phyloP scores from a whole-genome alignment of 371 early-diverging fungal genomes.

The Nematocida sp. region DNA sequence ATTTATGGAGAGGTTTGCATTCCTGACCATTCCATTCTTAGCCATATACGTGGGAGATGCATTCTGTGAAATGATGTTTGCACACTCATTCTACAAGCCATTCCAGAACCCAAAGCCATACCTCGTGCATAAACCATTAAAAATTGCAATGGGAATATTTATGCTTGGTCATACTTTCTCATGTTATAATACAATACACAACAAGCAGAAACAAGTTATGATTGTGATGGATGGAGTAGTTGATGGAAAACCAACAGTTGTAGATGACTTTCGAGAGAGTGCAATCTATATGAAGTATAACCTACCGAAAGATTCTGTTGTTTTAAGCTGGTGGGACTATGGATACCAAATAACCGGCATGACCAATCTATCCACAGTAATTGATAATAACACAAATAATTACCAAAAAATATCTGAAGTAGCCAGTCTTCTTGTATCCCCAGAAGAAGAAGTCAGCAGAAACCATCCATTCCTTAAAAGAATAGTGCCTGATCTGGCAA shows the following conservation, averaged over 20 bases:
- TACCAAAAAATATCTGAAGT: conserved; percentile 97
- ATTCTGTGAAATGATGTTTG: conserved; percentile 73
- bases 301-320: conserved; percentile 81
- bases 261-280: conserved; percentile 97
- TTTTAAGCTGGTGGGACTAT: conserved; percentile 99
- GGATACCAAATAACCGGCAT: conserved; percentile 98
- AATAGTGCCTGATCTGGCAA: neutral
- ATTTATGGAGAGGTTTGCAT: conserved; percentile 52
- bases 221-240: conserved; percentile 80
- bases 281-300: conserved; percentile 96
- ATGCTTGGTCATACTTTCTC: conserved; percentile 69
- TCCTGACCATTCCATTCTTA: conserved; percentile 36
- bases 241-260: conserved; percentile 83
- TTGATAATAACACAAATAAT: conserved; percentile 99
- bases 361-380: conserved; percentile 87
- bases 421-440: conserved; percentile 82
- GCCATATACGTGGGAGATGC: conserved; percentile 2
- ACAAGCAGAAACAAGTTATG: conserved; percentile 72
- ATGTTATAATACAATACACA: neutral
- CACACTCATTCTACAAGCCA: conserved; percentile 46
- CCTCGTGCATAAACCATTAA: conserved; percentile 54
- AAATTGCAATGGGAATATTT: conserved; percentile 72
- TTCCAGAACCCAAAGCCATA: neutral
- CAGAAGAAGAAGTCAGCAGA: conserved; percentile 80
- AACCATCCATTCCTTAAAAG: conserved; percentile 69